Percentiles rank a stretch among this genome's conserved stretches.
These are phyloP conservation scores for Phalaenopsis aphrodite DNA, from an alignment of 106 monocot species.

Conservation along the genomic window DNA sequence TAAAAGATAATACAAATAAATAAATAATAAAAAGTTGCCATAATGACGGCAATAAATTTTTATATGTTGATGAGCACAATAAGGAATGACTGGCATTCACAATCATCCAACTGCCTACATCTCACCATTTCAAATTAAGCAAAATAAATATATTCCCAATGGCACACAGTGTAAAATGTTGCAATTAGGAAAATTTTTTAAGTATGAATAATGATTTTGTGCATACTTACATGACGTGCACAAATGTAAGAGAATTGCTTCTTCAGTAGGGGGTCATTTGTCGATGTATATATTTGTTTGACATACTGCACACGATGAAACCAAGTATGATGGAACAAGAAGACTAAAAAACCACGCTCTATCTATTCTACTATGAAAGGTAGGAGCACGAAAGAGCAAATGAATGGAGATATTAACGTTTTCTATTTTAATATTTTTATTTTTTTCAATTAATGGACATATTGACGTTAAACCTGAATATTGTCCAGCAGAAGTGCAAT, in stretches of 20 bases:
- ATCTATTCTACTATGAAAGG: background rate
- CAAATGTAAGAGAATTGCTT: constrained; percentile 93
- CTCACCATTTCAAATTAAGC: constrained; percentile 2
- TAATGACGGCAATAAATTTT: background rate
- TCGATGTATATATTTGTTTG: constrained; percentile 68
- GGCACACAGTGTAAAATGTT: background rate
- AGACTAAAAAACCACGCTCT: background rate
- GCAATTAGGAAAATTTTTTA: background rate
- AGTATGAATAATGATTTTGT: background rate
- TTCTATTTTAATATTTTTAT: no score
- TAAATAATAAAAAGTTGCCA: background rate
- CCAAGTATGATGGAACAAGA: background rate
- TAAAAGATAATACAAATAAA: background rate
- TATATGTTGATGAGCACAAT: background rate
- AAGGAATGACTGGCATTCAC: background rate
- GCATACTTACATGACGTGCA: constrained; percentile 86
- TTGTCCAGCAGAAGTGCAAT: constrained; percentile 84
- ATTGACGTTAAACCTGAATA: constrained; percentile 37
- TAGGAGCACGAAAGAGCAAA: background rate
- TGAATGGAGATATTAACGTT: background rate
- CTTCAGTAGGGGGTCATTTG: constrained; percentile 67
- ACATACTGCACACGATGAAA: constrained; percentile 50
- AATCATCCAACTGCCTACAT: background rate
- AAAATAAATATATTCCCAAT: background rate
- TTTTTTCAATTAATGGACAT: no score